These are phyloP conservation scores for Pisolithus thermaeus DNA, from an alignment of 1,284 basidiomycete species.

Conservation along the genomic window DNA sequence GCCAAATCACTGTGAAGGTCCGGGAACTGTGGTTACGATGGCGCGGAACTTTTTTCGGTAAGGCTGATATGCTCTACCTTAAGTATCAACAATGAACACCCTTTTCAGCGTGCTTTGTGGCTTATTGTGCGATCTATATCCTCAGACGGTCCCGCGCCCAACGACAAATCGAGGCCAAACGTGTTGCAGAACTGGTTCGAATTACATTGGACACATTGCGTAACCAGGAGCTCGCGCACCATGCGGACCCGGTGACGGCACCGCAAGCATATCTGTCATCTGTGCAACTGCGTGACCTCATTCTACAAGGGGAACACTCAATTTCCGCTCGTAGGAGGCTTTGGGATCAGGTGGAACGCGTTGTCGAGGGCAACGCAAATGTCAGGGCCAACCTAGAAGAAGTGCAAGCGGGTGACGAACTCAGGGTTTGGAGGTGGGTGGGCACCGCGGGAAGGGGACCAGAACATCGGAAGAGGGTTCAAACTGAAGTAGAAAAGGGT, in stretches of 20 bases:
- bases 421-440: conserved; percentile 81
- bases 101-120: conserved; percentile 28
- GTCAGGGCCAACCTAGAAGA: conserved; percentile 87
- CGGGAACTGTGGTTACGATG: conserved; percentile 66
- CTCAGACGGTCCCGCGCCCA: conserved; percentile 42
- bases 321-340: conserved; percentile 61
- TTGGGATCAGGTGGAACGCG: conserved; percentile 82
- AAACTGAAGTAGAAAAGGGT: conserved; percentile 24
- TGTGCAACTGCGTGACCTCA: conserved; percentile 85
- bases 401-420: conserved; percentile 81
- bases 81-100: conserved; percentile 17
- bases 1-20: conserved; percentile 64
- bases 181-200: conserved; percentile 73
- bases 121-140: conserved; percentile 32
- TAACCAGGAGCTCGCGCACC: conserved; percentile 82
- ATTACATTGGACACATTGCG: conserved; percentile 77
- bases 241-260: conserved; percentile 76
- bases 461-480: conserved; percentile 32
- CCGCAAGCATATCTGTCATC: conserved; percentile 83
- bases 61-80: conserved; percentile 20
- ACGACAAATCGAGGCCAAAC: conserved; percentile 59
- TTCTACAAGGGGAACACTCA: conserved; percentile 80
- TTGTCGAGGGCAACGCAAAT: conserved; percentile 94
- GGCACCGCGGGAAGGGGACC: conserved; percentile 42
- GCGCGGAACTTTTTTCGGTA: conserved; percentile 65